Evolutionary conservation across 805 yeast species (phyloP), one percentile per base, ranked within the genome.

Genomic region (Pichia kluyveri): DNA sequence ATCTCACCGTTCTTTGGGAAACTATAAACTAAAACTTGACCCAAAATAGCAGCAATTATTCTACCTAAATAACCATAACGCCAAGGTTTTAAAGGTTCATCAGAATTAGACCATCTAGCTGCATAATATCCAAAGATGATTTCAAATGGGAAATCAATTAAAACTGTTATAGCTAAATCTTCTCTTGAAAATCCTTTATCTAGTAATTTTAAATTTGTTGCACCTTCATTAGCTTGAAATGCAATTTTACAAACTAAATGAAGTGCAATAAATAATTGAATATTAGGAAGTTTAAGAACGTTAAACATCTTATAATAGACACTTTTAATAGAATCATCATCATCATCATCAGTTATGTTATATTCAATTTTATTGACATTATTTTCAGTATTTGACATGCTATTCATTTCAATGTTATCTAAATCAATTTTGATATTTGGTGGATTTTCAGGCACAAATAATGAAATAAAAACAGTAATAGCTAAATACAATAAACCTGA

Each of bases 131-230:
- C 98, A 67, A 93, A 91, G 4, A 91, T 67, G 62, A 93, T 84
- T 62, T 93, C 98, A 63, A 93, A 89, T 11, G 99, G 99, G 65
- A 93, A 93, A 63, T 93, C 96, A 43, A 93, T 86, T 42, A 93
- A 67, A 0, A 91, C 98, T 0, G 96, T 86, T 19, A 93, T 77
- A 1, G 98, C 95, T 38, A 93, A 69, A 61, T 93, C 98, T 63
- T 93, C 99, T 61, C 90, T 86, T 38, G 93, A 80, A 41, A 93
- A 79, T 0, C 99, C 99, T 58, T 83, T 83, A 61, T 93, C 99
- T 7, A 93, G 69, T 23, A 93, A 70, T 62, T 91, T 93, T 56
- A 93, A 74, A 60, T 91, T 91, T 1, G 98, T 93, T 30, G 95
- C 97, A 8, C 93, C 89, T 65, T 93, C 99, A 59, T 90, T 93